phyloP scores from a whole-genome alignment of 2,329 filamentous ascomycete species.

The Eutypella sp. region DNA sequence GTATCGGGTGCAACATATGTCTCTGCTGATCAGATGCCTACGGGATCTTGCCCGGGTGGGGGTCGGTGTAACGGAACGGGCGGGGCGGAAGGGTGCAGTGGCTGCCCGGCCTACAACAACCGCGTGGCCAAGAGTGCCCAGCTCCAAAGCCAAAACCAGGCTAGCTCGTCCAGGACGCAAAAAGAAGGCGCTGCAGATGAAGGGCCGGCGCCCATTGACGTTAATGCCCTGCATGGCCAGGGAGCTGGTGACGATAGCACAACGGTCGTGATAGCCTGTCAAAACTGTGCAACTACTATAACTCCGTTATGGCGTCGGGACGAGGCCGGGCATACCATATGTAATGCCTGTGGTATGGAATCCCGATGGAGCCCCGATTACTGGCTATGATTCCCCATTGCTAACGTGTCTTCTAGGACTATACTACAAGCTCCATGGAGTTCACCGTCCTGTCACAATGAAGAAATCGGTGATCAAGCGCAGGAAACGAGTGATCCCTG shows the following conservation, averaged over 20 bases:
- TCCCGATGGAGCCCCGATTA: not conserved
- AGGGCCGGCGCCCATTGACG: constrained; percentile 41
- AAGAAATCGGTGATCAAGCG: constrained; percentile 97
- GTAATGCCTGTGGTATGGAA: constrained; percentile 89
- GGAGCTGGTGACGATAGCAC: constrained; percentile 32
- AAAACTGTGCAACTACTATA: constrained; percentile 95
- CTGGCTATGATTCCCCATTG: too few species aligned
- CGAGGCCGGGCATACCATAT: constrained; percentile 92
- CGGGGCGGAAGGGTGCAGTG: constrained; percentile 89
- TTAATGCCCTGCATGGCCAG: constrained; percentile 41
- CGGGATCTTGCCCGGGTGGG: constrained; percentile 91
- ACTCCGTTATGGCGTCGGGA: constrained; percentile 94
- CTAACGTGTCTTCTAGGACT: constrained; percentile 55
- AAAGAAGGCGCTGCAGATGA: constrained; percentile 27
- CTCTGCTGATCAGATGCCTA: constrained; percentile 65
- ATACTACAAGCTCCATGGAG: constrained; percentile 93
- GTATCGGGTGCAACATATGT: constrained; percentile 64
- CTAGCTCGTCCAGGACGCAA: constrained; percentile 18
- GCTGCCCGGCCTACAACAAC: constrained; percentile 97
- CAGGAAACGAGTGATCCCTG: constrained; percentile 88
- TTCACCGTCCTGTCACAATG: constrained; percentile 94
- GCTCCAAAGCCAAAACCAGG: constrained; percentile 47
- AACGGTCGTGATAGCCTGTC: constrained; percentile 79
- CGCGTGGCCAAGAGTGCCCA: constrained; percentile 83
- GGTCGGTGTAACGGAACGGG: constrained; percentile 95